Conservation (phyloP, 2,329 filamentous ascomycete species). For the Nigrograna mackinnonii region DNA sequence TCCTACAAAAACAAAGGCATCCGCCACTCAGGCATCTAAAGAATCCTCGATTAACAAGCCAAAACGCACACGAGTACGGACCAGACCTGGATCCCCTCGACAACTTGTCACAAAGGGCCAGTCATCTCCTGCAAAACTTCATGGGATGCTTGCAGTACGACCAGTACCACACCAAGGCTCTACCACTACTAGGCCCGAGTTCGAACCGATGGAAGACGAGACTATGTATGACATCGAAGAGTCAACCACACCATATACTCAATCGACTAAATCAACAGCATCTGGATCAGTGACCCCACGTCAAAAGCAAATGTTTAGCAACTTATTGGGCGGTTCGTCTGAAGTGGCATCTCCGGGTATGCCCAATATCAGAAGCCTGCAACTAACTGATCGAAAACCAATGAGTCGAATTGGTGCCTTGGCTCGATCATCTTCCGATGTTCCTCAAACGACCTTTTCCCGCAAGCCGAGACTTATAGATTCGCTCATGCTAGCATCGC, state of each 20-base stretch:
- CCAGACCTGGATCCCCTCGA: slow-evolving; percentile 18
- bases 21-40: slow-evolving; percentile 1
- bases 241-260: slow-evolving; percentile 21
- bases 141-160: slow-evolving; percentile 32
- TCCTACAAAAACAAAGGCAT: not conserved
- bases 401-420: slow-evolving; percentile 21
- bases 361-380: slow-evolving; percentile 33
- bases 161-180: slow-evolving; percentile 17
- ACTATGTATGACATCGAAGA: slow-evolving; percentile 41
- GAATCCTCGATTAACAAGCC: slow-evolving; percentile 23
- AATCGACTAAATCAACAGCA: slow-evolving; percentile 9
- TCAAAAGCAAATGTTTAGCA: slow-evolving; percentile 37
- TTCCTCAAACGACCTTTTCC: slow-evolving; percentile 24
- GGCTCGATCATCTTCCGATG: slow-evolving; percentile 35
- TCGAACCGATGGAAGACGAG: slow-evolving; percentile 25
- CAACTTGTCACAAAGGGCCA: slow-evolving; percentile 26
- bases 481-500: slow-evolving; percentile 28
- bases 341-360: slow-evolving; percentile 28
- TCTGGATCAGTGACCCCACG: slow-evolving; percentile 39
- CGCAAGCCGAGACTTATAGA: slow-evolving; percentile 34
- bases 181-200: not conserved
- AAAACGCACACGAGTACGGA: slow-evolving; percentile 27
- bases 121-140: slow-evolving; percentile 37
- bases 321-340: slow-evolving; percentile 31
- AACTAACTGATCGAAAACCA: slow-evolving; percentile 29